Base-by-base conservation (phyloP, 805 yeast species). In the Blastobotrys attinorum region DNA sequence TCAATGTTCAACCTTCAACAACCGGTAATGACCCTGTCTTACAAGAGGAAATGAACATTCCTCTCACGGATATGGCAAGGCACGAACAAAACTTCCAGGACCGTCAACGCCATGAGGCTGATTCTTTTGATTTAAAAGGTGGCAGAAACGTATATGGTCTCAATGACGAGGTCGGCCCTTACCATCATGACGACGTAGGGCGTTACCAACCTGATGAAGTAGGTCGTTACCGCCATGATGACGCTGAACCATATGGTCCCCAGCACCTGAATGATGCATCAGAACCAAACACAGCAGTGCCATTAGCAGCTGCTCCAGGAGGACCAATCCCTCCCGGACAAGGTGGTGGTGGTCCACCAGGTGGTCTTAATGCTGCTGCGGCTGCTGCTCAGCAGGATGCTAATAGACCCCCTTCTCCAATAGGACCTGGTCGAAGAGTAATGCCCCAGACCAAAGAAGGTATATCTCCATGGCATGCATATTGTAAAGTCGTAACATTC, bases 401-500 rank as follows among this genome's bases (percentile, higher is more conserved):
- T 8, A 4, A 27, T 18, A 16, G 39, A 5, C 33, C 41, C 5
- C 17, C 20, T n/a, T n/a, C 34, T 6, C 31, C 32, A 4, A 29
- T 18, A 5, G 39, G 33, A 18, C 37, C 23, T 11, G 22, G 23
- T 32, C 18, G 25, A 18, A 18, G 15, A 16, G 16, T 11, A n/a
- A 5, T 23, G 25, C 17, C 40, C 22, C 29, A 33, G 27, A 16
- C 35, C 10, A 41, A 39, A 10, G 38, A 67, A 59, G 15, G 21
- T 3, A 17, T 43, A 18, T 59, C 76, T 44, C 44, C 75, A n/a
- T 92, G 98, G 98, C 75, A 76, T 52, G 65, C 79, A 0, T 92
- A 87, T 64, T 88, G 96, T 60, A 77, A 78, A 52, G 54, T 75
- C 6, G 66, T 92, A 29, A 89, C 98, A 0, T 87, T 87, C 61